Evolutionary conservation across 202 grass and related monocot genomes (phyloP), one percentile per base, ranked within the genome.

Genomic region (Musa balbisiana): DNA sequence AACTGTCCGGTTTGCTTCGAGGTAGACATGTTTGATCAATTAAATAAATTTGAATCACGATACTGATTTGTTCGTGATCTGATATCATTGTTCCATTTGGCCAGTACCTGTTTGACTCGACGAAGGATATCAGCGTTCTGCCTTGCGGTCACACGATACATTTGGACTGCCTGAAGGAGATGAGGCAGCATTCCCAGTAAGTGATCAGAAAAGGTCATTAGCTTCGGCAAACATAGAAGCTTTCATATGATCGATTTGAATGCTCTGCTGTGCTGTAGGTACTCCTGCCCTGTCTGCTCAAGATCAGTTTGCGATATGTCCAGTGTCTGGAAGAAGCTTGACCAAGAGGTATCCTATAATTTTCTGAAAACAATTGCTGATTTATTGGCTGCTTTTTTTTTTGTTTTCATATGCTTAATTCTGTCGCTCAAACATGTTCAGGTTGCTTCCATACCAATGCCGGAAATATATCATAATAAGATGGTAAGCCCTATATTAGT

Each of bases 1-100:
- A 91, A 97, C 60, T 97, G 93, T 25, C 93, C 93, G 73, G 80
- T 96, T 43, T 93, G 93, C 78, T 92, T 86, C 25, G 93, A 97
- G 87, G 90, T 93, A 17, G 78, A 20, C 2, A 21, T 19, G 12
- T 6, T 10, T 1, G 76, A 56, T 53, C 2, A 10, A n/a, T 68
- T 71, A 24, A 43, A 43, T 43, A 43, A 43, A 43, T 5, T 43
- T 43, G 3, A 43, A 43, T 0, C 4, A 0, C 4, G 4, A 43
- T 43, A 43, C 4, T 6, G 33, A 43, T 43, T 43, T 43, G 33
- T 43, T 43, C 33, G 33, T 43, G 33, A 43, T 43, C 33, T 43
- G 33, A 43, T 43, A 43, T 73, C 74, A 29, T 13, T 69, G 55
- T 22, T 13, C 3, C 59, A 2, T 15, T 25, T n/a, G 1, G 22